phyloP scores from a whole-genome alignment of 768 basidiomycete genomes.

The Mrakia frigida region DNA sequence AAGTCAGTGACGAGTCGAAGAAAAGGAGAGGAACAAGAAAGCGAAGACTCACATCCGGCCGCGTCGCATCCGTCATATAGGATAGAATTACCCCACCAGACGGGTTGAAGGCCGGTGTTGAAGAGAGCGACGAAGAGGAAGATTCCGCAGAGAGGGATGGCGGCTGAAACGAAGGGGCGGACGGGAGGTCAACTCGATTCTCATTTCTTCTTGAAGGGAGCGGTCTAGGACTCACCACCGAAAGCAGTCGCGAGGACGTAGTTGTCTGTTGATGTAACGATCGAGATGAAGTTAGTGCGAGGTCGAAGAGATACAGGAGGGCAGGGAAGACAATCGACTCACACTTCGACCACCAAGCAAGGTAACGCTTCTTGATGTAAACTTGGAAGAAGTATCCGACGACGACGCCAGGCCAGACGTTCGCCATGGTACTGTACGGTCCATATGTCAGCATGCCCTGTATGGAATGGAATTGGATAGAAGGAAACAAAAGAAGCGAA shows the following conservation, averaged over 20 bases:
- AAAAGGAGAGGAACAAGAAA: no score
- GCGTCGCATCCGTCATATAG: no score
- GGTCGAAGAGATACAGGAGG: background rate
- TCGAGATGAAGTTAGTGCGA: no score
- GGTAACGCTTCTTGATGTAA: conserved; percentile 39
- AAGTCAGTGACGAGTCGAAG: no score
- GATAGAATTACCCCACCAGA: no score
- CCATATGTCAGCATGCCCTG: background rate
- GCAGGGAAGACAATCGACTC: background rate
- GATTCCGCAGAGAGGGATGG: conserved; percentile 45
- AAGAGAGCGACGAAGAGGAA: conserved; percentile 42
- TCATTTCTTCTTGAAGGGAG: no score
- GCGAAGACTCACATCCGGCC: no score
- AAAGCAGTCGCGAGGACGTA: conserved; percentile 45
- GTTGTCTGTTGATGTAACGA: conserved; percentile 35
- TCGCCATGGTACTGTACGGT: conserved; percentile 34
- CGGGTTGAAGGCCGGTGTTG: background rate
- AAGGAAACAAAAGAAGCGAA: no score
- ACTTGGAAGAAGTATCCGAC: conserved; percentile 39
- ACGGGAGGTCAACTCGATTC: no score
- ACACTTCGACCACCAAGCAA: conserved; percentile 37
- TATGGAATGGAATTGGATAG: no score
- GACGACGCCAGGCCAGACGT: conserved; percentile 37
- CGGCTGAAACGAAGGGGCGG: no score
- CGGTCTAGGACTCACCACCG: no score